Evolutionary conservation across 1,139 yeast species (phyloP).

Genomic region (Kodamaea arcana): DNA sequence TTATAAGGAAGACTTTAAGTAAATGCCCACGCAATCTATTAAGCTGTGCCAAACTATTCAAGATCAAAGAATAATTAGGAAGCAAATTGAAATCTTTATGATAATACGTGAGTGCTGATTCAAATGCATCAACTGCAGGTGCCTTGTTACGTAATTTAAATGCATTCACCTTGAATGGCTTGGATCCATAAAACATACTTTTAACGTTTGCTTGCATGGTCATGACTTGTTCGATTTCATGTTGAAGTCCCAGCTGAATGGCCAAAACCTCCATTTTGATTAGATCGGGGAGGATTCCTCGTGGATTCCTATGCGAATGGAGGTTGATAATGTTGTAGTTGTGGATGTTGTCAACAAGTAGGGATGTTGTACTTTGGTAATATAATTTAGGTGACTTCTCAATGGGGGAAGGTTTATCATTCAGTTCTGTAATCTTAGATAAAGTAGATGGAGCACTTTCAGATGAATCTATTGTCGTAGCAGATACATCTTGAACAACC

Average conservation of each 20-base stretch:
- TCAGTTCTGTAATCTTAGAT: neutral
- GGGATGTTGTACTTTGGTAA: neutral
- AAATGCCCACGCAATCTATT: slow-evolving; percentile 29
- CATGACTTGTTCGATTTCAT: slow-evolving; percentile 28
- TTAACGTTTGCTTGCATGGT: slow-evolving; percentile 8
- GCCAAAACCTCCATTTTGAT: slow-evolving; percentile 32
- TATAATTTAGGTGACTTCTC: too few species aligned
- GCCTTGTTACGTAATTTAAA: slow-evolving; percentile 25
- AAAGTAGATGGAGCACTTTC: neutral
- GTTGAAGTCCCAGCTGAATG: slow-evolving; percentile 28
- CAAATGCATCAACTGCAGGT: slow-evolving; percentile 4
- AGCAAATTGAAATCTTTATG: slow-evolving; percentile 30
- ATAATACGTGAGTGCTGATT: slow-evolving; percentile 5
- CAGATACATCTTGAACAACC: neutral
- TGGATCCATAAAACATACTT: slow-evolving; percentile 3
- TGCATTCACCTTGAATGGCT: slow-evolving; percentile 13
- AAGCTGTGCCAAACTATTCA: slow-evolving; percentile 24
- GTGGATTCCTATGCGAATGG: slow-evolving; percentile 19
- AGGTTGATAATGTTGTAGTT: slow-evolving; percentile 25
- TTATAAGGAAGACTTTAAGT: slow-evolving; percentile 35
- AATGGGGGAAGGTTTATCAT: neutral
- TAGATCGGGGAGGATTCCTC: slow-evolving; percentile 12
- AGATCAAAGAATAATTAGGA: slow-evolving; percentile 31
- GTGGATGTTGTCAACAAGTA: slow-evolving; percentile 13
- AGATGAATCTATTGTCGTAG: neutral